phyloP scores from a whole-genome alignment of 2,329 filamentous ascomycete species.

The Stachybotrys echinatus region DNA sequence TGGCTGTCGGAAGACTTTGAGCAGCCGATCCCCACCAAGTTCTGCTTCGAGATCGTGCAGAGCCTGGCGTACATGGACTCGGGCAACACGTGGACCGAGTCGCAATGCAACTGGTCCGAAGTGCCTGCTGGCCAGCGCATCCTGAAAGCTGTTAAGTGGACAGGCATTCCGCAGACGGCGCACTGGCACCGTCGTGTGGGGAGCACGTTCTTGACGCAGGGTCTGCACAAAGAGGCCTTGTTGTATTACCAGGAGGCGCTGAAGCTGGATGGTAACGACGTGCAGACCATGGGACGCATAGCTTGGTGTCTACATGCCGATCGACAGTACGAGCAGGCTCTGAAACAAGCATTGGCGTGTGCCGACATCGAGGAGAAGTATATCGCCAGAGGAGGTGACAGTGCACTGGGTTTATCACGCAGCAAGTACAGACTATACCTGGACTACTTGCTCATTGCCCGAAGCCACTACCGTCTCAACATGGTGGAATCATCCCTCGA shows the following conservation, averaged over 20 bases:
- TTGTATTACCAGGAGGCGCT: conserved; percentile 30
- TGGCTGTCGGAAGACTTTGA: conserved; percentile 30
- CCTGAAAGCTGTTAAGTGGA: conserved; percentile 29
- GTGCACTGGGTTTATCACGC: conserved; percentile 16
- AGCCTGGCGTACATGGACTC: conserved; percentile 32
- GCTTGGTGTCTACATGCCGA: conserved; percentile 32
- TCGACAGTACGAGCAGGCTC: conserved; percentile 26
- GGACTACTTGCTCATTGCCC: conserved; percentile 31
- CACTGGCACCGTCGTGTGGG: conserved; percentile 34
- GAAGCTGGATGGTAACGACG: conserved; percentile 28
- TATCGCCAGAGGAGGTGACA: conserved; percentile 17
- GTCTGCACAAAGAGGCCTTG: conserved; percentile 27
- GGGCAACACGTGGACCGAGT: conserved; percentile 30
- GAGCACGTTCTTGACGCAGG: conserved; percentile 32
- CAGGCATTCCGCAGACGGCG: conserved; percentile 24
- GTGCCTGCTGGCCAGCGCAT: conserved; percentile 28
- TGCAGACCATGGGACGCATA: conserved; percentile 34
- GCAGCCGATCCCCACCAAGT: conserved; percentile 31
- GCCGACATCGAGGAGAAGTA: conserved; percentile 26
- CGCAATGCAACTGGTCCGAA: conserved; percentile 28
- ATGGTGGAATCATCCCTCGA: conserved; percentile 24
- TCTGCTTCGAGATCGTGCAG: conserved; percentile 39
- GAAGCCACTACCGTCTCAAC: conserved; percentile 26
- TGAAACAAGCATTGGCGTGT: conserved; percentile 29
- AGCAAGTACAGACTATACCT: conserved; percentile 35